phyloP scores from a whole-genome alignment of 345 rosid species.

The Euclidium syriacum region DNA sequence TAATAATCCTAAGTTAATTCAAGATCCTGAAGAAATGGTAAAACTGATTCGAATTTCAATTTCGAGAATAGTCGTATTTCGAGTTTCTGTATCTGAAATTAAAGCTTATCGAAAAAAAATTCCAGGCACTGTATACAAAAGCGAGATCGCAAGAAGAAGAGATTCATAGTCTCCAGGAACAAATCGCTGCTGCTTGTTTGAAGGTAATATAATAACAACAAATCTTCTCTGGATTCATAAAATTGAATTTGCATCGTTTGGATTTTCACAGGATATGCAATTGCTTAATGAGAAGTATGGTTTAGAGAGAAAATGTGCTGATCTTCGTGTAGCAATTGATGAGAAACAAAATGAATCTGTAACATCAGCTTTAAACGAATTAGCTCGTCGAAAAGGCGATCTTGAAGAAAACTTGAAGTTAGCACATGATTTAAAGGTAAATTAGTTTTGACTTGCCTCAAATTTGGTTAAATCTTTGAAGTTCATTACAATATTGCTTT shows the following conservation, averaged over 20 bases:
- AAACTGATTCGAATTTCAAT: neutral
- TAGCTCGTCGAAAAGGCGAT: constrained; percentile 71
- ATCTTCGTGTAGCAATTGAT: constrained; percentile 85
- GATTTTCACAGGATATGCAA: constrained; percentile 80
- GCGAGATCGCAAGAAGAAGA: constrained; percentile 64
- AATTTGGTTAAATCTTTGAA: neutral
- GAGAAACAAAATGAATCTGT: constrained; percentile 85
- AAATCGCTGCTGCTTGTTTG: constrained; percentile 61
- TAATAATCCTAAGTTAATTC: constrained; percentile 36
- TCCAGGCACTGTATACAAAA: constrained; percentile 61
- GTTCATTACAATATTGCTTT: neutral
- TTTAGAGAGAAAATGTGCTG: constrained; percentile 83
- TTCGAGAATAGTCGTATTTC: neutral
- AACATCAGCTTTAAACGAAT: constrained; percentile 65
- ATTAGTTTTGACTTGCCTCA: neutral
- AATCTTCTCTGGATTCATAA: too few species aligned
- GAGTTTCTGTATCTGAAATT: constrained; percentile 12
- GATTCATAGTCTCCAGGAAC: constrained; percentile 72
- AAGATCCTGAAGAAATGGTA: constrained; percentile 72
- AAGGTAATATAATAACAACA: constrained; percentile 54
- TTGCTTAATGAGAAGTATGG: constrained; percentile 67
- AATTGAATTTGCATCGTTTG: constrained; percentile 20
- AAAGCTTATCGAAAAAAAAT: neutral
- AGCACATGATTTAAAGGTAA: constrained; percentile 81
- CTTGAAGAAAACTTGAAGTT: constrained; percentile 77